Conservation (phyloP, 1,284 basidiomycete genomes). For the Rhodotorula sp. region DNA sequence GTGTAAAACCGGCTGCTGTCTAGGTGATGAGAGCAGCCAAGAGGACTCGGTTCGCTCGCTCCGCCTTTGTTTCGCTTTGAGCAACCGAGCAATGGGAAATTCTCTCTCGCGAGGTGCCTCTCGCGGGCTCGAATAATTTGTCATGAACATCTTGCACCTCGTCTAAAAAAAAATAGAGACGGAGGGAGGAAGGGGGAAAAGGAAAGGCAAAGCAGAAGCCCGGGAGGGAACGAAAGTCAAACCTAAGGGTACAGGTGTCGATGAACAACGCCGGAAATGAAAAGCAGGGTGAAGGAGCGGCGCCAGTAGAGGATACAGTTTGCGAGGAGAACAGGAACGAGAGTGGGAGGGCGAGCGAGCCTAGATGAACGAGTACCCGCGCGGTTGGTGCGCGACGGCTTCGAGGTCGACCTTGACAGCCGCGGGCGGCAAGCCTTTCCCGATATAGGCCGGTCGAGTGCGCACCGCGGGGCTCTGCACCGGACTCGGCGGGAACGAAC, state of each 20-base stretch:
- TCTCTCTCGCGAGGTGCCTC: no score
- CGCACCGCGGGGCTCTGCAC: slow-evolving; percentile 5
- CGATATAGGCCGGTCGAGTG: slow-evolving; percentile 11
- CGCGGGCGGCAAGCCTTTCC: background rate
- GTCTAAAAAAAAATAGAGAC: background rate
- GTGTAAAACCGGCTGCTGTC: no score
- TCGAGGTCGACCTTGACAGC: slow-evolving; percentile 13
- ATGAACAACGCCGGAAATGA: background rate
- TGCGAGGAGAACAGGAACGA: background rate
- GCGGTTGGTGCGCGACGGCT: slow-evolving; percentile 10
- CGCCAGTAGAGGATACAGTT: background rate
- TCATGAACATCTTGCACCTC: background rate
- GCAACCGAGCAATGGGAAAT: no score
- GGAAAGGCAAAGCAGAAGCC: background rate
- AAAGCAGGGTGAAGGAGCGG: background rate
- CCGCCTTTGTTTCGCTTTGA: no score
- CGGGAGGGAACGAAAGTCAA: slow-evolving; percentile 1
- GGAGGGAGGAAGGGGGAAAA: background rate
- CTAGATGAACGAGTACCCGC: slow-evolving; percentile 35
- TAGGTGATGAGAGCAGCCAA: no score
- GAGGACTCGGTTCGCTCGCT: no score
- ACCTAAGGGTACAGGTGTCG: background rate
- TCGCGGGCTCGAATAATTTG: no score
- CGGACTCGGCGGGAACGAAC: slow-evolving; percentile 25
- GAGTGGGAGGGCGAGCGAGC: background rate